Evolutionary conservation across 352 stramenopile species (phyloP).

Genomic region (Phytophthora rubi): DNA sequence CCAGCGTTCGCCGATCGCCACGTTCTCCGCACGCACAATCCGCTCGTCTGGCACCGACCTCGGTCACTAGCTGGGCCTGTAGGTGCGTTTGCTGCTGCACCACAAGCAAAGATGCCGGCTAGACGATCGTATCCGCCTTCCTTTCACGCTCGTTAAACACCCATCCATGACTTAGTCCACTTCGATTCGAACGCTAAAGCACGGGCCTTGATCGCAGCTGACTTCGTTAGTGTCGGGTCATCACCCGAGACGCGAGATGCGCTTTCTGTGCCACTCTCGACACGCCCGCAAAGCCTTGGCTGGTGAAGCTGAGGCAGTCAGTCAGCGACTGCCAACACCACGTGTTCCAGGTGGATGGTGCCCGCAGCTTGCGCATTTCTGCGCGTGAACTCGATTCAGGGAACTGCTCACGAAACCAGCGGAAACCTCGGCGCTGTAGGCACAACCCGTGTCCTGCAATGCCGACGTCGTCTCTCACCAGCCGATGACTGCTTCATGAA

Average conservation of each 20-base stretch:
- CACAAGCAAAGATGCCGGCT: neutral
- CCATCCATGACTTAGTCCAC: neutral
- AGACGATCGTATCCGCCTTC: neutral
- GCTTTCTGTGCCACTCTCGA: constrained; percentile 1
- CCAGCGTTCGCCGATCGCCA: neutral
- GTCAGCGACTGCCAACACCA: neutral
- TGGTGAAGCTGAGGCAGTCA: neutral
- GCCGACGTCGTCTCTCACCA: neutral
- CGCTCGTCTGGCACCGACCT: neutral
- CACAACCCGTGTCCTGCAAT: neutral
- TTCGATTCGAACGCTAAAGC: constrained; percentile 27
- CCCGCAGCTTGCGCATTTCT: neutral
- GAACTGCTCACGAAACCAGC: constrained; percentile 5
- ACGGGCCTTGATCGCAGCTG: neutral
- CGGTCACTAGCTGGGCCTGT: neutral
- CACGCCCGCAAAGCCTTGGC: neutral
- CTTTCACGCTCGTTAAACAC: constrained; percentile 1
- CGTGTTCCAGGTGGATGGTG: neutral
- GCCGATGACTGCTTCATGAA: constrained; percentile 6
- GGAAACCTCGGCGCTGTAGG: constrained; percentile 1
- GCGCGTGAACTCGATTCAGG: neutral
- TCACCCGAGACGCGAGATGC: constrained; percentile 16
- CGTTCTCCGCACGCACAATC: neutral
- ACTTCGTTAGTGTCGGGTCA: constrained; percentile 17
- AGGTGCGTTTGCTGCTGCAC: neutral